Base-by-base conservation (phyloP, 176 grass and related monocot genomes). In the Bolboschoenus planiculmis region DNA sequence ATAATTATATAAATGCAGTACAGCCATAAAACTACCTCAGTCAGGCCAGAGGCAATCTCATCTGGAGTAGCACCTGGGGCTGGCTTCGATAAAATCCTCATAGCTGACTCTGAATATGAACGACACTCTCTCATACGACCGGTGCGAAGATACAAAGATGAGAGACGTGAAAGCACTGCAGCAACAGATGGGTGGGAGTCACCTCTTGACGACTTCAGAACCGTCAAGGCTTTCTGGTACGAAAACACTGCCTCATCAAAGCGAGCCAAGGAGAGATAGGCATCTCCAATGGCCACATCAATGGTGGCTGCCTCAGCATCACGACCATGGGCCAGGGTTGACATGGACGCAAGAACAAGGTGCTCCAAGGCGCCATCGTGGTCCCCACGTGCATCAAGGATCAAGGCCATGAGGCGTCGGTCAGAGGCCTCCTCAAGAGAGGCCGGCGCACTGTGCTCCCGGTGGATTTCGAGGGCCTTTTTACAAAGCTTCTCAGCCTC, bases 221-320 rank as follows among this genome's bases (percentile, higher is more conserved):
- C 93, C 0, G 93, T 99, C 67, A 99, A 43, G 0, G 97, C 90
- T 87, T 99, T 99, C 88, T 99, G 97, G 86, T 99, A 99, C 18
- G 97, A 99, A 91, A 99, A 99, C 83, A 99, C 93, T 10, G 97
- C 85, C 87, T 99, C 97, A 9, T 99, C 97, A 7, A 99, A 99
- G 5, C 97, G 92, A 15, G 84, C 97, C 0, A 99, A 91, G n/a
- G 93, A 85, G 0, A 99, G 89, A 39, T 99, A 96, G 13, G 93
- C 91, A 87, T 92, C 91, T 50, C 97, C 97, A 67, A 99, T 96
- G 2, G 89, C 77, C 1, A 99, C 78, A 24, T 99, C 97, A 1
- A 96, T 95, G 0, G 93, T 88, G 5, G 97, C 97, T 2, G 95
- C 97, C 61, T 99, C 97, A 0, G 88, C 60, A 20, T 99, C 97